Evolutionary conservation across 345 rosid genomes (phyloP), one percentile per base, ranked within the genome.

Genomic region (Punica granatum): DNA sequence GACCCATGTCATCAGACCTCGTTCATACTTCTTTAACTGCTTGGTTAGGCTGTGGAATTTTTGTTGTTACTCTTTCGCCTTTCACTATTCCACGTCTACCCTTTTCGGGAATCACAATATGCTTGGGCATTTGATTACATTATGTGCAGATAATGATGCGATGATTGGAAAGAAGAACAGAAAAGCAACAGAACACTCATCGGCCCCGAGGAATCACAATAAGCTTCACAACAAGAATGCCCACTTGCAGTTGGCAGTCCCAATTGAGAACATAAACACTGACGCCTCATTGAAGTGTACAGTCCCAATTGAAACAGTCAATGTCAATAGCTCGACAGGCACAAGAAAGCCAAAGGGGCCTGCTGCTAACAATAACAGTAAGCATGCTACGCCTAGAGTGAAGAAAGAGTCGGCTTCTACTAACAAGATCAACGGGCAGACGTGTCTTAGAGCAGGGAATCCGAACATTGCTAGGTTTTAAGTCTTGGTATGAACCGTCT

Each of bases 81-180:
- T 35, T 51, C 6, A 58, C n/a, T 23, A 32, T 63, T 30, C 6
- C 23, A 30, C 18, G 19, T 21, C 30, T 28, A 33, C 54, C 21
- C 66, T 69, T 7, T 70, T 9, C 32, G 31, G 42, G 19, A 21
- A 64, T 64, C 62, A 21, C n/a, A n/a, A n/a, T n/a, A n/a, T n/a
- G n/a, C n/a, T n/a, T n/a, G 60, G 37, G 21, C 34, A 56, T 61
- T 54, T 67, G 63, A 58, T 26, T 41, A 43, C 60, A 53, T 26
- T 32, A 6, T 49, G 12, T 68, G 32, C 58, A 87, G 89, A 78
- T 58, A 87, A 87, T 26, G 89, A 87, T 77, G 80, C 75, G 10
- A 65, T 80, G 69, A 80, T 87, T 39, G 84, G 88, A 62, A 73
- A 74, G 68, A 81, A 63, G 67, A 80, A 75, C 79, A 75, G 46